A percentile compares a stretch with the other conserved stretches of the same genome.
Evolutionary conservation across 2,329 filamentous ascomycete genomes (phyloP).

Genomic region (Anthostomella pinea): DNA sequence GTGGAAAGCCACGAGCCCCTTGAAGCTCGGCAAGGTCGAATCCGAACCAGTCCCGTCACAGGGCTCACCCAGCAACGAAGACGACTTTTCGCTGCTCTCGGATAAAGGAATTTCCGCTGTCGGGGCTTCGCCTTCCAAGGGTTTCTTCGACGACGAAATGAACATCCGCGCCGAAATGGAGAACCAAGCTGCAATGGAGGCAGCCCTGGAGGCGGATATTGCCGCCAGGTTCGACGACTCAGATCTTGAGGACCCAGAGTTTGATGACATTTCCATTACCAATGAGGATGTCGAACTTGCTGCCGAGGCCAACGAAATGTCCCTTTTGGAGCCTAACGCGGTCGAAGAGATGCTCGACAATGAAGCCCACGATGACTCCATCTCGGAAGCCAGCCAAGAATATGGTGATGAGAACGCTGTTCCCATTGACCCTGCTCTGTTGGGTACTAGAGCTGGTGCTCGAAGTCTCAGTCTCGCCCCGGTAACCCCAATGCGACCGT

Average conservation of each 20-base stretch:
- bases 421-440: conserved; percentile 51
- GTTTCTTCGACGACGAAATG: conserved; percentile 64
- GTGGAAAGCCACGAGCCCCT: conserved; percentile 62
- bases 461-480: conserved; percentile 35
- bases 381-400: conserved; percentile 62
- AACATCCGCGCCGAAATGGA: conserved; percentile 36
- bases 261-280: conserved; percentile 47
- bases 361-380: conserved; percentile 43
- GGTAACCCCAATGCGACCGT: conserved; percentile 53
- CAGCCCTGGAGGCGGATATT: conserved; percentile 34
- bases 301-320: conserved; percentile 59
- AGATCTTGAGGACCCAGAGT: conserved; percentile 44
- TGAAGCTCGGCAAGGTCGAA: conserved; percentile 35
- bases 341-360: conserved; percentile 34
- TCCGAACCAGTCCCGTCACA: conserved; percentile 11
- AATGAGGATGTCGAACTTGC: conserved; percentile 57
- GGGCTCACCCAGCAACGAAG: too few species aligned
- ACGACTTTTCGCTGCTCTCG: conserved; percentile 27
- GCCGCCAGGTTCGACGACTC: conserved; percentile 34
- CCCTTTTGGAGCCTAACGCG: conserved; percentile 46
- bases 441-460: conserved; percentile 20
- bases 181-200: conserved; percentile 34
- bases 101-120: conserved; percentile 20
- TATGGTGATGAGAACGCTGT: conserved; percentile 66
- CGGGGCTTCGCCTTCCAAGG: conserved; percentile 40